Evolutionary conservation across 768 basidiomycete genomes (phyloP), one percentile per base, ranked within the genome.

Genomic region (Saitozyma sp.): DNA sequence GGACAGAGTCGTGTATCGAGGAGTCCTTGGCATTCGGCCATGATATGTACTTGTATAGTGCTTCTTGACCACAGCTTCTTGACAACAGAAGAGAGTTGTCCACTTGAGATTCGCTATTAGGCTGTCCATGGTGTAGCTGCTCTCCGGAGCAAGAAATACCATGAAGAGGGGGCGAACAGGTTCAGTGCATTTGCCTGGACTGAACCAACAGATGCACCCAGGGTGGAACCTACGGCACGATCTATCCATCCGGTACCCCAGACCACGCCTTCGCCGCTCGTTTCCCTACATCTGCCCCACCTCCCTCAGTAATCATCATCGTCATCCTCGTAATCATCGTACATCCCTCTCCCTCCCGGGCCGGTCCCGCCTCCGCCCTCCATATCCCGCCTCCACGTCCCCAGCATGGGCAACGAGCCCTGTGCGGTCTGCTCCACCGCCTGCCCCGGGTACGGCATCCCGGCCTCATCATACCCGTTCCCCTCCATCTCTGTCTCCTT

Each of bases 1-100:
- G 93, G 84, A 85, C 54, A 81, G 80, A 50, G 82, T 85, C 17
- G 82, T 95, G 56, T 63, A 63, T 45, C 51, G 58, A 46, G 63
- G 63, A 13, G 43, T 68, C 40, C 52, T 62, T n/a, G 13, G 54
- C 41, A 58, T 19, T 56, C 9, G 41, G 20, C 8, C 8, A 58
- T 50, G 38, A 43, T n/a, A n/a, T n/a, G 20, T 42, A 10, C 10
- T 13, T 9, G 14, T 29, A 29, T 29, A 29, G 29, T 29, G 29
- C 29, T 29, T 29, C 29, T 29, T 29, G 29, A 29, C 29, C 29
- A 29, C 29, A 29, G 29, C 29, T 29, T 29, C 29, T 29, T 29
- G 29, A 29, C 29, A 5, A 29, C 29, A 29, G 29, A 29, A 29
- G 29, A 29, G 29, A 29, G 29, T 29, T 29, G 29, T 29, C 29